These are phyloP conservation scores for Leishmania lainsoni DNA, from an alignment of 208 protist genomes.

Conservation along the genomic window DNA sequence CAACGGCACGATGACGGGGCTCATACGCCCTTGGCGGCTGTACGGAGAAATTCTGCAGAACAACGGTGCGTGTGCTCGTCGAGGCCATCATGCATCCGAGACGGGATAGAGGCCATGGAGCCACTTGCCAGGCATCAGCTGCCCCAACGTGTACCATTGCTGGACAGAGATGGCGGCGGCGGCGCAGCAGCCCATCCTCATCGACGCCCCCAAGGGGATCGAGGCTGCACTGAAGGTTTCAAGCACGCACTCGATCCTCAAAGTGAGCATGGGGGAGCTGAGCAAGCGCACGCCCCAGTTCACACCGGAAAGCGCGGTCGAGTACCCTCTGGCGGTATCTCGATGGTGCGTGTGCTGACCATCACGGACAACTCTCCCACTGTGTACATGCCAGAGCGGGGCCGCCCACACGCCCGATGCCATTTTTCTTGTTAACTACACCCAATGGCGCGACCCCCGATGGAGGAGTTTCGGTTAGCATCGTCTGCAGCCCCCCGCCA, in stretches of 20 bases:
- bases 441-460: conserved; percentile 10
- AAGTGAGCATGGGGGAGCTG: conserved; percentile 41
- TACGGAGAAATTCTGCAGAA: conserved; percentile 23
- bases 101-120: conserved; percentile 41
- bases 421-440: conserved; percentile 36
- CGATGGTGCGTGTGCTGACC: conserved; percentile 32
- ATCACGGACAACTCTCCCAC: conserved; percentile 35
- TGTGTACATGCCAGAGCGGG: conserved; percentile 32
- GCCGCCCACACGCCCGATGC: conserved; percentile 34
- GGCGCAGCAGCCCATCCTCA: conserved; percentile 31
- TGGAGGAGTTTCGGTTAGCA: conserved; percentile 34
- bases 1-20: conserved; percentile 41
- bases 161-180: conserved; percentile 34
- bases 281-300: conserved; percentile 27
- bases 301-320: conserved; percentile 29
- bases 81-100: conserved; percentile 17
- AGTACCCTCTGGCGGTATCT: conserved; percentile 28
- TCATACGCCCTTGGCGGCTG: conserved; percentile 38
- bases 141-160: conserved; percentile 29
- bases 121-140: conserved; percentile 33
- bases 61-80: conserved; percentile 19
- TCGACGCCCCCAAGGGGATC: conserved; percentile 47
- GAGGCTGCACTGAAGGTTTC: conserved; percentile 30
- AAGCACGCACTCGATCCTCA: conserved; percentile 28
- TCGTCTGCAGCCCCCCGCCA: conserved; percentile 42